Conservation (phyloP, 768 basidiomycete species). For the Trametes elegans region DNA sequence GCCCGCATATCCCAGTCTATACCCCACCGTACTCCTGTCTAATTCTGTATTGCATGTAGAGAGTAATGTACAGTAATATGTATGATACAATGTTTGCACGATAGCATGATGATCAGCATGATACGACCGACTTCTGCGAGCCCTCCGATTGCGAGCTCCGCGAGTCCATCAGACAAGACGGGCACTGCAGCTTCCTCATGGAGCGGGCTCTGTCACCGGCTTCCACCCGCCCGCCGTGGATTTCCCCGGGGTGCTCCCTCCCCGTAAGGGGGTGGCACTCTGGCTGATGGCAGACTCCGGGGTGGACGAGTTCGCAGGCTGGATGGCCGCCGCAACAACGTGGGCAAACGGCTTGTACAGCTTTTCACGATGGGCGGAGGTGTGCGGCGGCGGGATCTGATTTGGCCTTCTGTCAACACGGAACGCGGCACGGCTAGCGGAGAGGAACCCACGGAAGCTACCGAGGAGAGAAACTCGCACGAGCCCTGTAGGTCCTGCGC, state of each 20-base stretch:
- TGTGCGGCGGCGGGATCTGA: conserved; percentile 30
- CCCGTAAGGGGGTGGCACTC: conserved; percentile 16
- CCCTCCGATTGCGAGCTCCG: neutral
- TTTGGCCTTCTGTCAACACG: neutral
- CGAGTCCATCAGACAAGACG: conserved; percentile 1
- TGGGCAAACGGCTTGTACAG: conserved; percentile 26
- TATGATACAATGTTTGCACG: conserved; percentile 12
- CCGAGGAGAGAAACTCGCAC: conserved; percentile 39
- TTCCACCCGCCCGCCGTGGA: conserved; percentile 21
- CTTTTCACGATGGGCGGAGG: conserved; percentile 18
- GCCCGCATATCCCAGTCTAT: neutral
- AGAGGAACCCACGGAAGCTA: conserved; percentile 47
- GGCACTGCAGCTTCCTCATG: neutral
- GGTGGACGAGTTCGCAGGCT: conserved; percentile 1
- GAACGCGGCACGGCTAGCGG: neutral
- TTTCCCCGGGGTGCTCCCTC: conserved; percentile 20
- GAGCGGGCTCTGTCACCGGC: conserved; percentile 18
- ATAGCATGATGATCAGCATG: conserved; percentile 18
- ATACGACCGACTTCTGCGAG: neutral
- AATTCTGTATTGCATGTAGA: neutral
- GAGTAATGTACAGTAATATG: conserved; percentile 10
- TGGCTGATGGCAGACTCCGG: conserved; percentile 11
- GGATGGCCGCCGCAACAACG: neutral
- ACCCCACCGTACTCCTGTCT: neutral
- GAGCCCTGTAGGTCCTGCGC: conserved; percentile 52